phyloP scores from a whole-genome alignment of 148 eudicot species.

The Cornus kousa region DNA sequence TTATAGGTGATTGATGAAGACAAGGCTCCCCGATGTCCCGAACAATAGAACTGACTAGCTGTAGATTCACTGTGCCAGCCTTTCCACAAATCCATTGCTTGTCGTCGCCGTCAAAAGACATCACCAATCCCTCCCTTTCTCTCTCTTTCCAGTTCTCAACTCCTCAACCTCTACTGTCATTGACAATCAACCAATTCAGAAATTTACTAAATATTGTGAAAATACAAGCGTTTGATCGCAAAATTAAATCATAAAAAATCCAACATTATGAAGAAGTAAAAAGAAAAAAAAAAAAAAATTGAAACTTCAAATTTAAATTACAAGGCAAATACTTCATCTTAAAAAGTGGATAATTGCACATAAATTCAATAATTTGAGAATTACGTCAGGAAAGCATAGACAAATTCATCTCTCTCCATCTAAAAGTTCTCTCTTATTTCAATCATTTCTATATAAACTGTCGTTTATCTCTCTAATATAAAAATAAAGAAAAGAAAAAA shows the following conservation, averaged over 20 bases:
- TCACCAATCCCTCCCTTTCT: conserved; percentile 38
- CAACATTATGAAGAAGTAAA: too few species aligned
- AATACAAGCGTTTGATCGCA: not conserved
- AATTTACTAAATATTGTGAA: not conserved
- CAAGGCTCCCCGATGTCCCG: conserved; percentile 96
- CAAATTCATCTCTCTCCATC: not conserved
- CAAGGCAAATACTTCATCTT: not conserved
- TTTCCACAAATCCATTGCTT: conserved; percentile 86
- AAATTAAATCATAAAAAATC: not conserved
- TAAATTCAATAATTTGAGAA: not conserved
- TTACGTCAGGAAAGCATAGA: not conserved
- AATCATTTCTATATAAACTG: not conserved
- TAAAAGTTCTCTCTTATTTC: not conserved
- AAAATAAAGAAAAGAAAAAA: not conserved
- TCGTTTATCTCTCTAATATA: not conserved
- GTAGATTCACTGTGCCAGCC: conserved; percentile 57
- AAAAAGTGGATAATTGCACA: not conserved
- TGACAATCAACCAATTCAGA: conserved; percentile 1
- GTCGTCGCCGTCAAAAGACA: conserved; percentile 65
- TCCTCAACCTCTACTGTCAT: conserved; percentile 7
- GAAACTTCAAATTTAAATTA: not conserved
- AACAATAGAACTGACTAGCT: conserved; percentile 72
- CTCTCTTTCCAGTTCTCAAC: not conserved
- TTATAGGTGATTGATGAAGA: conserved; percentile 79
- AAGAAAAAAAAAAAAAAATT: not conserved